Conservation (phyloP, 805 yeast species). For the Myxozyma nipponensis region DNA sequence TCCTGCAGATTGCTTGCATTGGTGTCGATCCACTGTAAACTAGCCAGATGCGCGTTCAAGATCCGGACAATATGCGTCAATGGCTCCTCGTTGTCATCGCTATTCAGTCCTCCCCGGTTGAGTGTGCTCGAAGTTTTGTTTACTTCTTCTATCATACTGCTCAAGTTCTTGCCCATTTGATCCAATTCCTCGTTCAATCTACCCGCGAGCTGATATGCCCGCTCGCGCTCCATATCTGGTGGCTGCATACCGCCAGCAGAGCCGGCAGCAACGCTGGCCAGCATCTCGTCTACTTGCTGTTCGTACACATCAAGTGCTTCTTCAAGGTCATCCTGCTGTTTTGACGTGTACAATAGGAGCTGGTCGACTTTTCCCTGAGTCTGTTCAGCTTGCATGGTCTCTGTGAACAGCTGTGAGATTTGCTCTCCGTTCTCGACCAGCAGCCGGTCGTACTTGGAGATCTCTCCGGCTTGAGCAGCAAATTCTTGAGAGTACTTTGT, state of each 20-base stretch:
- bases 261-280: constrained; percentile 29
- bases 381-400: constrained; percentile 77
- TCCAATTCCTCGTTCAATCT: constrained; percentile 76
- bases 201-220: constrained; percentile 85
- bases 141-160: constrained; percentile 73
- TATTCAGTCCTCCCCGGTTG: constrained; percentile 28
- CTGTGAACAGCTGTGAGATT: constrained; percentile 70
- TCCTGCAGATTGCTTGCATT: constrained; percentile 65
- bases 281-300: constrained; percentile 52
- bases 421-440: constrained; percentile 83
- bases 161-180: constrained; percentile 67
- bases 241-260: constrained; percentile 41
- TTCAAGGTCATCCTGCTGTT: constrained; percentile 90
- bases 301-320: constrained; percentile 78
- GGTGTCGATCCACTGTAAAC: constrained; percentile 80
- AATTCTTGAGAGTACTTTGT: constrained; percentile 70
- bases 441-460: constrained; percentile 80
- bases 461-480: constrained; percentile 65
- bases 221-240: constrained; percentile 78
- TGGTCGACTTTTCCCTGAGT: constrained; percentile 84
- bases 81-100: constrained; percentile 47
- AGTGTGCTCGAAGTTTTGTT: constrained; percentile 48
- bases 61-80: constrained; percentile 60
- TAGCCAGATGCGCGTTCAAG: constrained; percentile 83
- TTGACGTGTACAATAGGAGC: constrained; percentile 75